phyloP scores from a whole-genome alignment of 108 stramenopile genomes.

The Schizochytrium sp. region DNA sequence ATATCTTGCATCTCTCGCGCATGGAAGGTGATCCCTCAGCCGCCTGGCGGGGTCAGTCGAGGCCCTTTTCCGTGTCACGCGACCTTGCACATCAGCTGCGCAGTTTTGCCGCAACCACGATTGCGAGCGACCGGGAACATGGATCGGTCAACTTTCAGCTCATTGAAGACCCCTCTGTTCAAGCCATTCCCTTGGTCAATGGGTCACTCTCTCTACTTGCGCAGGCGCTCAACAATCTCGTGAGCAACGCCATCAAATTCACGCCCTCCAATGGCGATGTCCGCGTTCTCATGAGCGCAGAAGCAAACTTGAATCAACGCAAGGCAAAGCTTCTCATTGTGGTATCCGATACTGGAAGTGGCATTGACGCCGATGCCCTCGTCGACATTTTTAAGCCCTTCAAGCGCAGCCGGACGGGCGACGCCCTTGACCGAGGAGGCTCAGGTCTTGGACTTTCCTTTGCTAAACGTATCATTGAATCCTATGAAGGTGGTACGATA shows the following conservation, averaged over 20 bases:
- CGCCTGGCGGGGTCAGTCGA: background rate
- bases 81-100: background rate
- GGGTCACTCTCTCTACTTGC: background rate
- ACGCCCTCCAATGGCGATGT: background rate
- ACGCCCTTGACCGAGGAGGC: background rate
- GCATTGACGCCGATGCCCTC: background rate
- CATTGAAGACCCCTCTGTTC: background rate
- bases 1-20: background rate
- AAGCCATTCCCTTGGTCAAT: background rate
- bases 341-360: background rate
- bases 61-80: background rate
- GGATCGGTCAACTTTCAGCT: background rate
- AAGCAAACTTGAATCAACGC: background rate
- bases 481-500: background rate
- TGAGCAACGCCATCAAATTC: background rate
- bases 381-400: background rate
- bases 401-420: background rate
- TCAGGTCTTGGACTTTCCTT: background rate
- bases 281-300: background rate
- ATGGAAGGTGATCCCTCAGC: background rate
- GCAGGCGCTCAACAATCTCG: background rate
- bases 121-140: background rate
- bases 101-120: background rate
- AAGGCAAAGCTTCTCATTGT: background rate
- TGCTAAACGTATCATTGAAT: background rate